These are phyloP conservation scores for Mucor plumbeus DNA, from an alignment of 371 early-diverging fungal genomes.

Conservation along the genomic window DNA sequence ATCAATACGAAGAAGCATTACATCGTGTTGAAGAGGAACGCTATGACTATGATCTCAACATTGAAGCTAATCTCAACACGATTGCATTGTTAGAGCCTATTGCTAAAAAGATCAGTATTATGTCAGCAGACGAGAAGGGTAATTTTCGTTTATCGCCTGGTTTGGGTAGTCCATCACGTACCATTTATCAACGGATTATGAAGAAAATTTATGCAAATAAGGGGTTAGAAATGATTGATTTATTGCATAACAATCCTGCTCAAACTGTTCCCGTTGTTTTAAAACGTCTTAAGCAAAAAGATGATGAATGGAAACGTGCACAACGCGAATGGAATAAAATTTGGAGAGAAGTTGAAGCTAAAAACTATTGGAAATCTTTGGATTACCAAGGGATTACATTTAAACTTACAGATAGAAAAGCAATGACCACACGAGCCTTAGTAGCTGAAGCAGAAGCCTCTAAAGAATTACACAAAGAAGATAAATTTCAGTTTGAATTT, in stretches of 20 bases:
- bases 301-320: slow-evolving; percentile 92
- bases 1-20: slow-evolving; percentile 94
- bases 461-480: slow-evolving; percentile 40
- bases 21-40: slow-evolving; percentile 98
- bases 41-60: slow-evolving; percentile 95
- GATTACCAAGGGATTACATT: slow-evolving; percentile 93
- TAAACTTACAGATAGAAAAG: slow-evolving; percentile 87
- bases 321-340: slow-evolving; percentile 88
- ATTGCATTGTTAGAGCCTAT: slow-evolving; percentile 94
- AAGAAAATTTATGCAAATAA: slow-evolving; percentile 89
- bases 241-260: slow-evolving; percentile 91
- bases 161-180: slow-evolving; percentile 82
- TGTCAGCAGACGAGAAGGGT: slow-evolving; percentile 83
- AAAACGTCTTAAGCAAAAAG: slow-evolving; percentile 95
- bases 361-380: slow-evolving; percentile 96
- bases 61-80: slow-evolving; percentile 49
- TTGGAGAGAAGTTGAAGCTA: slow-evolving; percentile 94
- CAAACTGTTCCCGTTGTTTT: slow-evolving; percentile 96
- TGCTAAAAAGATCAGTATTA: slow-evolving; percentile 71
- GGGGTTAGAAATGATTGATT: slow-evolving; percentile 91
- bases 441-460: slow-evolving; percentile 84
- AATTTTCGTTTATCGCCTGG: slow-evolving; percentile 75
- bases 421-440: slow-evolving; percentile 76
- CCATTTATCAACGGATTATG: slow-evolving; percentile 89
- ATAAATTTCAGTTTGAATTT: slow-evolving; percentile 37